Evolutionary conservation across 805 yeast genomes (phyloP), one percentile per base, ranked within the genome.

Genomic region (Millerago galiae): DNA sequence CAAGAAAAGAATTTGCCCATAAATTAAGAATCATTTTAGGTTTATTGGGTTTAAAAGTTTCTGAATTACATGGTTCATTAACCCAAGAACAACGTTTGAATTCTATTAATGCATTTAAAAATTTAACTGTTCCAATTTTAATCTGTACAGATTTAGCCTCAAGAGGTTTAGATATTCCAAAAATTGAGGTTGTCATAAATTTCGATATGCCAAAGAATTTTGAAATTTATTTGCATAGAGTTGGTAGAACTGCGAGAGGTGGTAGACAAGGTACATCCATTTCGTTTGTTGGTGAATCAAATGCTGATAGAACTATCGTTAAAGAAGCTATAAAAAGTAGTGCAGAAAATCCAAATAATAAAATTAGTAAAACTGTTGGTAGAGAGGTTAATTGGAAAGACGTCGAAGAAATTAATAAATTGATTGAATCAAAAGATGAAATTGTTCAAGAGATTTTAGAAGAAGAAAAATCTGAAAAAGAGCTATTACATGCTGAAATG

Each of bases 161-260:
- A 25, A 85, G 99, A 78, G 99, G 99, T 74, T 75, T 93, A 60
- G 99, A 93, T 83, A 93, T 93, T 58, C 98, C 98, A 48, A 91
- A 91, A 66, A 90, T 93, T 61, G 98, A 90, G 62, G 80, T 83
- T 46, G 99, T 93, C 37, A 76, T 93, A 58, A 93, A 93, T 66
- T 93, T 74, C 63, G 99, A 93, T 59, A 87, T 93, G 95, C 99
- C 99, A 39, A 86, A 87, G 62, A 72, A 85, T 26, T 82, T 85
- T 56, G 99, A 93, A 51, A 76, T 91, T 31, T 93, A 93, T 63
- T 71, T 93, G 56, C 99, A 93, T 67, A 84, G 99, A 72, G 96
- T 93, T 46, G 99, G 99, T 66, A 86, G 99, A 75, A 93, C 98
- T 42, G 99, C 99, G 9, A 87, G 99, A 77, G 99, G 97, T 40